Percentiles rank a stretch among this genome's conserved stretches.
phyloP scores from a whole-genome alignment of 2,329 filamentous ascomycete species.

The Alternaria sp. region DNA sequence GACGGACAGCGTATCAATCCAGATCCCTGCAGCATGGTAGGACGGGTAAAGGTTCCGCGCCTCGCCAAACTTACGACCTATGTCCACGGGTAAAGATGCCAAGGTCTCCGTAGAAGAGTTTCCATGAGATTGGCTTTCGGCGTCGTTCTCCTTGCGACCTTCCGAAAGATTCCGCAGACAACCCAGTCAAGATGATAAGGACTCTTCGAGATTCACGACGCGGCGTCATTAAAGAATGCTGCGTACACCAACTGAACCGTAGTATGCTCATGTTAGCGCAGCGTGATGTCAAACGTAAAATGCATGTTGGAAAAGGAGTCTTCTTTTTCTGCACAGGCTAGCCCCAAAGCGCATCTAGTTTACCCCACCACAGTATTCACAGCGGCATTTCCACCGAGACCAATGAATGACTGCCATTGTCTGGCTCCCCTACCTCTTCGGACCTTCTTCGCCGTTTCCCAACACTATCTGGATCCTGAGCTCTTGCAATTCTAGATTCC shows the following conservation, averaged over 20 bases:
- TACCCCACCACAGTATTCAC: not conserved
- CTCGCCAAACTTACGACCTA: not conserved
- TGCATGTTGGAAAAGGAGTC: not conserved
- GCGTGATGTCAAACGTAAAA: not conserved
- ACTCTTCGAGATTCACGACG: not conserved
- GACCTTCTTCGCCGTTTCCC: not conserved
- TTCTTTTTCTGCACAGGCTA: slow-evolving; percentile 5
- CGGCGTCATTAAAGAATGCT: not conserved
- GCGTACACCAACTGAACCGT: not conserved
- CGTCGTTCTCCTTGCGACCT: not conserved
- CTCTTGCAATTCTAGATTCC: not conserved
- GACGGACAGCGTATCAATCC: too few species aligned
- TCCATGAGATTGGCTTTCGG: not conserved
- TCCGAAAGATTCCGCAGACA: not conserved
- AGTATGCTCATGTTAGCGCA: not conserved
- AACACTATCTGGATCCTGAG: not conserved
- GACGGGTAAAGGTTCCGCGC: not conserved
- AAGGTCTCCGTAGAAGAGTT: not conserved
- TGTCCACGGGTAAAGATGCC: not conserved
- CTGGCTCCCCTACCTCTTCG: not conserved
- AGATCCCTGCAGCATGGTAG: not conserved
- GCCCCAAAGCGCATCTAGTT: not conserved
- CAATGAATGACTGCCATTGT: not conserved
- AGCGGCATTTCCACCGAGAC: not conserved
- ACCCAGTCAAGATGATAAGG: not conserved